Conservation (phyloP, 148 eudicot genomes). For the Amaranthus palmeri region DNA sequence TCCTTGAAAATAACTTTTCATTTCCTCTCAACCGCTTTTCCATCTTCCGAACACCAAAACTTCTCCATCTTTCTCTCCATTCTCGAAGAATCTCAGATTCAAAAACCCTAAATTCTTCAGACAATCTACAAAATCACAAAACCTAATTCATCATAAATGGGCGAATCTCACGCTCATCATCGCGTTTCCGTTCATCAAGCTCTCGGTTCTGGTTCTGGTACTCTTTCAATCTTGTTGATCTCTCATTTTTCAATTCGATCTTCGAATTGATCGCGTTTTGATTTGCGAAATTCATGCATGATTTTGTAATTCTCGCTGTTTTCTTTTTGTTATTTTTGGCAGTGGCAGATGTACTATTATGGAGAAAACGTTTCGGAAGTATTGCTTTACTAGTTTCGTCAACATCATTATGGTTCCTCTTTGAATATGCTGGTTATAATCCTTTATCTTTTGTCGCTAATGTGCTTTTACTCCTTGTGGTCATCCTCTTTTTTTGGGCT, state of each 20-base stretch:
- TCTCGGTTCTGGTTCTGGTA: conserved; percentile 82
- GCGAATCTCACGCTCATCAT: conserved; percentile 41
- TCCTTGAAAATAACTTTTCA: background rate
- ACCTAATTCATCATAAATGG: conserved; percentile 46
- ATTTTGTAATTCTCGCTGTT: background rate
- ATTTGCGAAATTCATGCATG: conserved; percentile 11
- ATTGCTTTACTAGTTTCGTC: conserved; percentile 40
- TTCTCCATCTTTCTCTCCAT: background rate
- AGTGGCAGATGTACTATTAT: conserved; percentile 84
- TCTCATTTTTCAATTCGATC: background rate
- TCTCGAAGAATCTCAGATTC: conserved; percentile 5
- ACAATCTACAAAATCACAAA: conserved; percentile 5
- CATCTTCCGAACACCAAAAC: background rate
- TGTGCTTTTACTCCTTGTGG: conserved; percentile 63
- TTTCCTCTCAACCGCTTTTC: background rate
- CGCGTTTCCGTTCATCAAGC: conserved; percentile 60
- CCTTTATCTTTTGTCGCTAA: conserved; percentile 54
- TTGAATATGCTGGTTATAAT: conserved; percentile 64
- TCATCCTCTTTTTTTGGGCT: conserved; percentile 87
- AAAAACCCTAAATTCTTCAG: conserved; percentile 12
- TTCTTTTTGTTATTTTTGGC: conserved; percentile 11
- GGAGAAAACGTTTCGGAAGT: conserved; percentile 58
- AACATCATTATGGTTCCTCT: conserved; percentile 65
- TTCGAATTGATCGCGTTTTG: background rate
- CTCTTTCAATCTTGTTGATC: conserved; percentile 2